Conservation (phyloP, 1,139 yeast species). For the Yamadazyma atmosphaerica region DNA sequence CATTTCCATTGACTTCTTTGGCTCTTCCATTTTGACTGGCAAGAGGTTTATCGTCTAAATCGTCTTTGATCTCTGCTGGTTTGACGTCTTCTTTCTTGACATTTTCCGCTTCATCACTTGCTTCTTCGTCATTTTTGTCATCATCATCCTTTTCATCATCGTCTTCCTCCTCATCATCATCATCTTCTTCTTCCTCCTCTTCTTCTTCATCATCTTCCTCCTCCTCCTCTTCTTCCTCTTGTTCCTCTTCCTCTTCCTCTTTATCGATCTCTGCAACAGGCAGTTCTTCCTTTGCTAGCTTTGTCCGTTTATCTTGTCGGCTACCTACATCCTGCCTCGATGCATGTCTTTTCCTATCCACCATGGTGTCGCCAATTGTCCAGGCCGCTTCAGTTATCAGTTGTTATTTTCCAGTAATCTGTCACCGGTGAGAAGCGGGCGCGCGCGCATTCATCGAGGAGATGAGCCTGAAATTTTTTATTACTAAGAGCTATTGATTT, state of each 20-base stretch:
- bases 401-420: neutral
- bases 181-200: slow-evolving; percentile 4
- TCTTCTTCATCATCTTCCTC: slow-evolving; percentile 2
- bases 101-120: slow-evolving; percentile 1
- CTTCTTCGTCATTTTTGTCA: slow-evolving; percentile 10
- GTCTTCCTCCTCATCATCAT: slow-evolving; percentile 8
- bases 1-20: slow-evolving; percentile 17
- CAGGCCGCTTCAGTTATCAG: too few species aligned
- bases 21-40: slow-evolving; percentile 4
- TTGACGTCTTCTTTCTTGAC: slow-evolving; percentile 3
- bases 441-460: slow-evolving; percentile 1
- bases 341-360: slow-evolving; percentile 31
- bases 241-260: neutral
- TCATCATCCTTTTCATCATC: slow-evolving; percentile 12
- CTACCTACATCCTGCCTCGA: slow-evolving; percentile 34
- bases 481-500: neutral
- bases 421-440: neutral
- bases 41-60: slow-evolving; percentile 4
- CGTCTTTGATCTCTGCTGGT: slow-evolving; percentile 10
- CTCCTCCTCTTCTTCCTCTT: slow-evolving; percentile 6
- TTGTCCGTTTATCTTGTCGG: slow-evolving; percentile 28
- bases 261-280: slow-evolving; percentile 1
- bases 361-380: slow-evolving; percentile 20
- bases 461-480: slow-evolving; percentile 3
- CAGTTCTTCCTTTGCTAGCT: slow-evolving; percentile 7